Conservation (phyloP, 2,329 filamentous ascomycete species). For the Phialocephala subalpina region DNA sequence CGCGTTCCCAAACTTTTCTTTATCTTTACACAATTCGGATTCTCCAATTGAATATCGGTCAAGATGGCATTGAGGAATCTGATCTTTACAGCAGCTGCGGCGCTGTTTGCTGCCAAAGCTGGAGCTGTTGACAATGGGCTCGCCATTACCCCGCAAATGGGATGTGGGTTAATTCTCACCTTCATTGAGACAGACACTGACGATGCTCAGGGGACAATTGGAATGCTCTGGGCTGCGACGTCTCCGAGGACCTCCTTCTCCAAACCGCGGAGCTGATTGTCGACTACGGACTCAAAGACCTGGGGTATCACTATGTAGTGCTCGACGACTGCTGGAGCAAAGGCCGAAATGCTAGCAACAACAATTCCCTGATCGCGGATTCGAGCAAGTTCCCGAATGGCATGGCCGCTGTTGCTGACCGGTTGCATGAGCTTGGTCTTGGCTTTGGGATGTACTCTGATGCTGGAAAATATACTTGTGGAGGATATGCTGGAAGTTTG, state of each 20-base stretch:
- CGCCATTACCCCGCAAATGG: constrained; percentile 51
- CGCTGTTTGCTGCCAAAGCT: constrained; percentile 29
- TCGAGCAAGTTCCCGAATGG: constrained; percentile 55
- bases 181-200: background rate
- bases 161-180: constrained; percentile 44
- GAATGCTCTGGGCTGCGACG: constrained; percentile 61
- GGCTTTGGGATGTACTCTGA: constrained; percentile 61
- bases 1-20: background rate
- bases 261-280: constrained; percentile 56
- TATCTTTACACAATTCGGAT: background rate
- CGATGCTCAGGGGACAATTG: constrained; percentile 46
- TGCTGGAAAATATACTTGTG: constrained; percentile 53
- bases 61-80: constrained; percentile 27
- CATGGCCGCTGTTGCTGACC: constrained; percentile 54
- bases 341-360: constrained; percentile 49
- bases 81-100: constrained; percentile 16
- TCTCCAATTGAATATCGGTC: background rate
- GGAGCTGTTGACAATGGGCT: constrained; percentile 50
- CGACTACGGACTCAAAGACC: constrained; percentile 57
- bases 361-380: constrained; percentile 52
- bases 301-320: constrained; percentile 64
- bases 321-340: constrained; percentile 62
- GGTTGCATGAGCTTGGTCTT: constrained; percentile 56
- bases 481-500: constrained; percentile 52
- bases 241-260: constrained; percentile 58